Base-by-base conservation (phyloP, 257 asterid species). In the Mitragyna speciosa region DNA sequence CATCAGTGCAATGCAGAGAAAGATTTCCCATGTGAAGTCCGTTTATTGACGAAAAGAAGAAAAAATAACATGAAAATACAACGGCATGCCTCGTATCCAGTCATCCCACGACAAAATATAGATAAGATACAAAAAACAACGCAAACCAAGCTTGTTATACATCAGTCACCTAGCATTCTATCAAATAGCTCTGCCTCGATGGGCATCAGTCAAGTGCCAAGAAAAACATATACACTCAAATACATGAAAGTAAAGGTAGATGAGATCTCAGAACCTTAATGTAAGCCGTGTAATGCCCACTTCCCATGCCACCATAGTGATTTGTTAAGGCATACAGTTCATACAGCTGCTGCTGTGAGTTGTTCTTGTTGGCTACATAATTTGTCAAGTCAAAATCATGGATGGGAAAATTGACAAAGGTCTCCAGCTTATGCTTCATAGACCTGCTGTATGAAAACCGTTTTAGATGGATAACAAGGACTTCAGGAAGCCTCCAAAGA, bases 401-500 rank as follows among this genome's bases (percentile, higher is more conserved):
- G 83, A 96, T 82, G 58, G 99, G 99, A 77, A 96, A 94, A 89
- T 96, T 94, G 72, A 96, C 96, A 82, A 89, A 96, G 9, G 99
- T 96, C 89, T 96, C 99, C 65, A 96, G 92, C 90, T 96, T 96
- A 81, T 96, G 98, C 94, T 96, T 96, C 96, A 92, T 94, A 49
- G 96, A 94, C 87, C 98, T 88, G 88, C 97, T 96, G 88, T 91
- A 96, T 16, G 98, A 92, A 91, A 96, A 96, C 86, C 99, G 89
- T 84, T 96, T 96, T 61, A 96, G 87, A 92, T 96, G 99, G 84
- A 96, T 94, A 56, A 96, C 99, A 67, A 96, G 97, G 66, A 96
- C 98, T 87, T 94, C 97, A 0, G 99, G 99, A 66, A 96, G 99
- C 90, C 99, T 94, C 99, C 99, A 94, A 45, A 96, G 97, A 80